Conservation (phyloP, 495 filamentous ascomycete species). For the Ramalina intermedia region DNA sequence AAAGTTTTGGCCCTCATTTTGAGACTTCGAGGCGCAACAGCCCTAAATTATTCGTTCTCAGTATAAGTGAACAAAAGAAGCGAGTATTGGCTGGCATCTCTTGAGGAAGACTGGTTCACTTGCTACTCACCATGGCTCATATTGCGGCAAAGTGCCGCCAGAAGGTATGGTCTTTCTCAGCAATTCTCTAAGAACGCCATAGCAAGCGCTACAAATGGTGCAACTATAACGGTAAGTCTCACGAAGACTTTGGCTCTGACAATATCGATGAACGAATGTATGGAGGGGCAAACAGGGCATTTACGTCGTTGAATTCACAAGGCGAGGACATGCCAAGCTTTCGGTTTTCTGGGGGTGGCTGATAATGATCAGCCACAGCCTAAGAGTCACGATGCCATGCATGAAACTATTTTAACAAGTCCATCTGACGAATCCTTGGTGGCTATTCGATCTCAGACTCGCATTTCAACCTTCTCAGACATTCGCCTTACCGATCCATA, state of each 20-base stretch:
- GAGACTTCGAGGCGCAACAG: slow-evolving; percentile 14
- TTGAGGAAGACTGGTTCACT: not conserved
- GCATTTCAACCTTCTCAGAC: slow-evolving; percentile 15
- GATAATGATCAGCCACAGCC: too few species aligned
- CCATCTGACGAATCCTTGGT: not conserved
- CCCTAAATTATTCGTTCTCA: slow-evolving; percentile 5
- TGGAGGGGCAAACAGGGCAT: too few species aligned
- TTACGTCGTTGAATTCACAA: too few species aligned
- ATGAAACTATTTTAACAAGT: not conserved
- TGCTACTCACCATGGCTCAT: slow-evolving; percentile 9
- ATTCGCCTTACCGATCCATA: slow-evolving; percentile 44
- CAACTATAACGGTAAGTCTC: too few species aligned
- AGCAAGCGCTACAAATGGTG: not conserved
- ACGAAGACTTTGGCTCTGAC: too few species aligned
- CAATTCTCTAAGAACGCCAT: not conserved
- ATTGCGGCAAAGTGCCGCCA: not conserved
- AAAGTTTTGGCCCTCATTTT: slow-evolving; percentile 6
- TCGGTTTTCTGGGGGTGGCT: not conserved
- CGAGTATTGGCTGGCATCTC: too few species aligned
- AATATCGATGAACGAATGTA: too few species aligned
- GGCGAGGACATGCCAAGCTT: too few species aligned
- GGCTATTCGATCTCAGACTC: too few species aligned
- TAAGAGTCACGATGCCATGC: not conserved
- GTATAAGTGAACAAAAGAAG: not conserved
- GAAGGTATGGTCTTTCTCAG: not conserved